Conservation (phyloP, 1,139 yeast genomes). For the Yamadazyma atlantica region DNA sequence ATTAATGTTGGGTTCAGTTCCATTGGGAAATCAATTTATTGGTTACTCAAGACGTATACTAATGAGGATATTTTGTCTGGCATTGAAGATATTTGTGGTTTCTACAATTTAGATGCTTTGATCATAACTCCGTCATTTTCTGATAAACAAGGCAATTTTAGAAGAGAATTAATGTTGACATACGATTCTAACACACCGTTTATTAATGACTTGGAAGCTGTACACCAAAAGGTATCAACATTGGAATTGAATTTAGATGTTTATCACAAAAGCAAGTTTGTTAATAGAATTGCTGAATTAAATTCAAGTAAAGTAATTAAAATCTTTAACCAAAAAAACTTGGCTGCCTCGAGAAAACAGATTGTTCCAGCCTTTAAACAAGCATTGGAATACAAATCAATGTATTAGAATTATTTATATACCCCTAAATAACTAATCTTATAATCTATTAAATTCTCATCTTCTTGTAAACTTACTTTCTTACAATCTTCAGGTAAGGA, state of each 20-base stretch:
- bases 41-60: slow-evolving; percentile 42
- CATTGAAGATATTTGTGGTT: slow-evolving; percentile 33
- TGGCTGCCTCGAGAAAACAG: slow-evolving; percentile 75
- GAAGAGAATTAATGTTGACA: slow-evolving; percentile 49
- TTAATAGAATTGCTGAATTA: slow-evolving; percentile 22
- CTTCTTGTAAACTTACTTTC: slow-evolving; percentile 17
- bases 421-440: slow-evolving; percentile 20
- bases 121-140: slow-evolving; percentile 65
- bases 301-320: slow-evolving; percentile 21
- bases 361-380: slow-evolving; percentile 66
- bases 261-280: slow-evolving; percentile 17
- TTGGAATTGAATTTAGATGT: slow-evolving; percentile 22
- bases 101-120: slow-evolving; percentile 49
- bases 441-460: slow-evolving; percentile 15
- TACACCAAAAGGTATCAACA: slow-evolving; percentile 6
- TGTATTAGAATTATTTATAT: slow-evolving; percentile 2
- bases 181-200: slow-evolving; percentile 8
- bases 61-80: slow-evolving; percentile 38
- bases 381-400: slow-evolving; percentile 15
- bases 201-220: slow-evolving; percentile 5
- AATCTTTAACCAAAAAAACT: slow-evolving; percentile 53
- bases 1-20: slow-evolving; percentile 72
- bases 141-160: slow-evolving; percentile 36
- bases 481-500: slow-evolving; percentile 32
- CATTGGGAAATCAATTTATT: slow-evolving; percentile 61